Base-by-base conservation (phyloP, 345 rosid species). In the Raphanus raphanistrum region DNA sequence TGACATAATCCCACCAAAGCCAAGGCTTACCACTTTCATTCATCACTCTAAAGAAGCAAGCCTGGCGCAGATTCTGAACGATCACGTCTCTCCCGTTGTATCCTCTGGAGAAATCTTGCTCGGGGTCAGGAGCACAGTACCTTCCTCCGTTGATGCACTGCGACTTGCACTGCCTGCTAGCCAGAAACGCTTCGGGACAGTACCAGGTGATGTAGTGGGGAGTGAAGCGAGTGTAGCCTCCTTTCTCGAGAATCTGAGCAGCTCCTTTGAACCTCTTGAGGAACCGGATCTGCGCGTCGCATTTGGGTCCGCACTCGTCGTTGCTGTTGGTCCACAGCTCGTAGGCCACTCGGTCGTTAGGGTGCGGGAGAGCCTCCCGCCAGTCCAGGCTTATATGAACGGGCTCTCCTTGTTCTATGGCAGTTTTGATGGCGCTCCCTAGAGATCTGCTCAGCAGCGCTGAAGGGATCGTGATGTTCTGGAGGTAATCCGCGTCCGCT, bases 381-480 rank as follows among this genome's bases (percentile, higher is more conserved):
- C 88, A 87, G 54, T 87, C 88, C 0, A 87, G 79, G 68, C 78
- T 87, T 38, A 87, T 68, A 55, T 76, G 82, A 21, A 87, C 88
- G 0, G 81, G 81, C 17, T 72, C 77, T 0, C 81, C 81, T 6
- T 73, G 77, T 33, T 63, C 64, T 29, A 79, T 68, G 74, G 97
- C 82, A 62, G 87, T 88, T 84, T 91, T 95, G 60, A 95, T 78
- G 43, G 84, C 82, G 73, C 88, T 94, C 54, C 90, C 90, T 43
- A 95, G 85, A 63, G 76, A 84, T 70, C 94, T 95, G 73, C 88
- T 91, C 32, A 95, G 77, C 45, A 95, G 87, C 26, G 99, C 98
- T 69, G 99, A 91, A 35, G 99, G 99, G 75, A 95, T 88, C 0
- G 99, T 95, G 73, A 95, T 95, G 76, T 95, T 95, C 84, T 86